Evolutionary conservation across 148 eudicot species (phyloP).

Genomic region (Pouteria glomerata): DNA sequence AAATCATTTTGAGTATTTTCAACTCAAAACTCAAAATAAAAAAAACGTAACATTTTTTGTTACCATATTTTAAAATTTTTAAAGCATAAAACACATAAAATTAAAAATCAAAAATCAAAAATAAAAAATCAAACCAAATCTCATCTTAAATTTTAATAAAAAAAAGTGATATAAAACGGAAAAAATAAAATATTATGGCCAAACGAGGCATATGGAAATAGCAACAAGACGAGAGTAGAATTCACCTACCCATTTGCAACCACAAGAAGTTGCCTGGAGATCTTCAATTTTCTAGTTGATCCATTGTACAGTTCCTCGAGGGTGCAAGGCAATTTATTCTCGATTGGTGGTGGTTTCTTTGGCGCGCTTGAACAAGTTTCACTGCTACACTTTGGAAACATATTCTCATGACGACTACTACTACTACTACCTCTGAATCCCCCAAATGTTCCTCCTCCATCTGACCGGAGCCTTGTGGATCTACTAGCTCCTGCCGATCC

Average conservation of each 20-base stretch:
- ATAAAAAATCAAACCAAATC: too few species aligned
- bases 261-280: constrained; percentile 56
- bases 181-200: too few species aligned
- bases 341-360: constrained; percentile 79
- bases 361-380: constrained; percentile 20
- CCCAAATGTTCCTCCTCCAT: constrained; percentile 36
- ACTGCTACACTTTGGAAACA: constrained; percentile 27
- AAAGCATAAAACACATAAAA: too few species aligned
- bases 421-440: constrained; percentile 27
- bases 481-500: constrained; percentile 45
- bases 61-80: too few species aligned
- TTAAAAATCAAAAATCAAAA: too few species aligned
- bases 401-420: too few species aligned
- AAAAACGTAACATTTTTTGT: too few species aligned
- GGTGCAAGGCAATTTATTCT: constrained; percentile 62
- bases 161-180: too few species aligned
- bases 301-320: constrained; percentile 80
- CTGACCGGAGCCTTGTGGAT: constrained; percentile 43
- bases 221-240: not conserved
- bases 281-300: constrained; percentile 81
- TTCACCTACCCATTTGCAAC: constrained; percentile 55
- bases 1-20: too few species aligned
- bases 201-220: too few species aligned
- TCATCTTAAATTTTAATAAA: too few species aligned
- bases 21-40: too few species aligned